These are phyloP conservation scores for Tricholoma bakamatsutake DNA, from an alignment of 768 basidiomycete species.

Conservation along the genomic window DNA sequence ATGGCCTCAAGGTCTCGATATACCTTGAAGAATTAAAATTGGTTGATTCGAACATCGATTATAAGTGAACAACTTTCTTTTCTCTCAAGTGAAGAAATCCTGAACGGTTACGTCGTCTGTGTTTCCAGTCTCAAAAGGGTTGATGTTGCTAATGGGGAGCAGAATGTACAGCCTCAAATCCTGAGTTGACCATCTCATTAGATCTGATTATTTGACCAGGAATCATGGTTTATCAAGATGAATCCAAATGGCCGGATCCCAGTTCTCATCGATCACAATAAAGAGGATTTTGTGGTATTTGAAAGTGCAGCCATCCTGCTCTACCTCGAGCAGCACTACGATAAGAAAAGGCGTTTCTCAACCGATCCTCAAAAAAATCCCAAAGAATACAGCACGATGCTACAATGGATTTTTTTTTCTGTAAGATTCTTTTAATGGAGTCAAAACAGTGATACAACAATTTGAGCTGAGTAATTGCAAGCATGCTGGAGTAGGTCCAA, in stretches of 20 bases:
- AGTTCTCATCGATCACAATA: slow-evolving; percentile 52
- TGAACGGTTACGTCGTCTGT: background rate
- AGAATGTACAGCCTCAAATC: slow-evolving; percentile 48
- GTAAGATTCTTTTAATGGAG: slow-evolving; percentile 30
- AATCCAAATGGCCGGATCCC: slow-evolving; percentile 77
- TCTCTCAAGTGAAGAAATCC: background rate
- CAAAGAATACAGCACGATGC: slow-evolving; percentile 60
- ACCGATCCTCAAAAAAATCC: slow-evolving; percentile 50
- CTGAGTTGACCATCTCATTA: background rate
- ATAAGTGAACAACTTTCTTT: slow-evolving; percentile 28
- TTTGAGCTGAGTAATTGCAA: slow-evolving; percentile 18
- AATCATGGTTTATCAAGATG: slow-evolving; percentile 69
- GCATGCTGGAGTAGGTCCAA: slow-evolving; percentile 83
- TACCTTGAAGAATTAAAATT: slow-evolving; percentile 22
- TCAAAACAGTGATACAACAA: background rate
- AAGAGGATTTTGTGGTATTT: slow-evolving; percentile 62
- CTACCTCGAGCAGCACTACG: slow-evolving; percentile 80
- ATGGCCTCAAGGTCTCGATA: slow-evolving; percentile 19
- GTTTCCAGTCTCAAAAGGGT: slow-evolving; percentile 42
- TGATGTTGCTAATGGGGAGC: slow-evolving; percentile 56
- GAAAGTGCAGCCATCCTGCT: slow-evolving; percentile 79
- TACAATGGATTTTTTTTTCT: slow-evolving; percentile 88
- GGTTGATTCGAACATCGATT: slow-evolving; percentile 41
- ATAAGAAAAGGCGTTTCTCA: slow-evolving; percentile 54
- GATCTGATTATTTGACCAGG: slow-evolving; percentile 18